These are phyloP conservation scores for Trichophyton verrucosum DNA, from an alignment of 2,329 filamentous ascomycete genomes.

Conservation along the genomic window DNA sequence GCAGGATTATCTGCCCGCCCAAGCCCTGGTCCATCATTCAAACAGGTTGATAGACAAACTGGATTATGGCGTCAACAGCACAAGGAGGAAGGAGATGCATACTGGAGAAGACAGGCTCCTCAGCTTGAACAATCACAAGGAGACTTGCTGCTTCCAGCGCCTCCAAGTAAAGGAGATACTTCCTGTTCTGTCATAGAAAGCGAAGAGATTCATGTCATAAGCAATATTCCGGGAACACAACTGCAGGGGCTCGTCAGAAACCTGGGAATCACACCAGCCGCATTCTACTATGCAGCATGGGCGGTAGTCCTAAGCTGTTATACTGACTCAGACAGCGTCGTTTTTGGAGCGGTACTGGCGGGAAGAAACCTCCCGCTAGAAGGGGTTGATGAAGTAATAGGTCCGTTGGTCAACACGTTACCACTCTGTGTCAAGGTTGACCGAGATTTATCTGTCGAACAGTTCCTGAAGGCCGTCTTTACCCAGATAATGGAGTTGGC, in stretches of 20 bases:
- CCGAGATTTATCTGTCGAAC: neutral
- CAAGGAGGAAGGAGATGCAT: neutral
- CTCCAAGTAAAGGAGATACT: neutral
- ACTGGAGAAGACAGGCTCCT: neutral
- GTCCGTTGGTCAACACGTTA: constrained; percentile 33
- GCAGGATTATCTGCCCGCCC: neutral
- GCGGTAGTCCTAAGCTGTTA: constrained; percentile 23
- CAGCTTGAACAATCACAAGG: neutral
- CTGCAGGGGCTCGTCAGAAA: neutral
- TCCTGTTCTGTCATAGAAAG: neutral
- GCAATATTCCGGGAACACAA: neutral
- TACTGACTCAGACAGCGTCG: constrained; percentile 21
- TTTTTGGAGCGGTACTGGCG: constrained; percentile 26
- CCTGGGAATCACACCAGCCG: constrained; percentile 14
- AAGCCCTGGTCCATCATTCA: neutral
- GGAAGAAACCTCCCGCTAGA: constrained; percentile 27
- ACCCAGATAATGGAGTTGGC: constrained; percentile 41
- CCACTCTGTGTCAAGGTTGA: constrained; percentile 25
- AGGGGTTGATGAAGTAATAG: constrained; percentile 29
- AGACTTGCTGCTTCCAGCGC: neutral
- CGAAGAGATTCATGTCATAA: neutral
- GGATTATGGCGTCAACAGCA: neutral
- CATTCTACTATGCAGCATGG: constrained; percentile 25
- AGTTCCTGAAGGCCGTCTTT: constrained; percentile 39
- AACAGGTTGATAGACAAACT: neutral